Evolutionary conservation across 768 basidiomycete species (phyloP), one percentile per base, ranked within the genome.

Genomic region (Cyathus striatus): DNA sequence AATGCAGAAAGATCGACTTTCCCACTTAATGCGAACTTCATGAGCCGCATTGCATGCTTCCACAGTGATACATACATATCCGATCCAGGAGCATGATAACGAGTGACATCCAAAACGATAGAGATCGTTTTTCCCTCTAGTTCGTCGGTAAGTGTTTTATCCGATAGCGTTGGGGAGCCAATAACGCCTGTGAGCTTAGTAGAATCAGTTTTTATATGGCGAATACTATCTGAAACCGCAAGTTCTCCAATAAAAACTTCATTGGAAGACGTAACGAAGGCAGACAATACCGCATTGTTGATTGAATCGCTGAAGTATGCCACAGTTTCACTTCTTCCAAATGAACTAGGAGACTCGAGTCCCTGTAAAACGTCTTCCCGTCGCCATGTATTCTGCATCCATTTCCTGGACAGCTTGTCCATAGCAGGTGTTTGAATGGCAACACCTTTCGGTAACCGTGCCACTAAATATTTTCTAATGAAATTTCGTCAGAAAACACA

Each of bases 391-490:
- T 53, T 56, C 38, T 51, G 48, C n/a, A 53, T 43, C 59, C 56
- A 58, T 37, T 41, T 51, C 16, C 5, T 21, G 17, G 42, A n/a
- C n/a, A n/a, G 18, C 12, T 13, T 43, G 16, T 16, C 24, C 21
- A 24, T 10, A 22, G 33, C 16, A 17, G 47, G 13, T 22, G 34
- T 21, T 13, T 26, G 39, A 36, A 53, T 45, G 5, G 57, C 61
- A 17, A 60, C 54, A 27, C 61, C 61, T n/a, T 48, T 53, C 12
- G 62, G 62, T 2, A 63, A 53, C 62, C 60, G 63, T 3, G 60
- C 62, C 13, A 64, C 64, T 0, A 59, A 58, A 40, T 66, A 66
- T 34, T 54, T 61, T 45, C 49, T 46, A 49, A n/a, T n/a, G n/a
- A n/a, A n/a, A n/a, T n/a, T n/a, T n/a, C n/a, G n/a, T n/a, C n/a